These are phyloP conservation scores for Schwanniomyces occidentalis DNA, from an alignment of 805 yeast genomes.

Conservation along the genomic window DNA sequence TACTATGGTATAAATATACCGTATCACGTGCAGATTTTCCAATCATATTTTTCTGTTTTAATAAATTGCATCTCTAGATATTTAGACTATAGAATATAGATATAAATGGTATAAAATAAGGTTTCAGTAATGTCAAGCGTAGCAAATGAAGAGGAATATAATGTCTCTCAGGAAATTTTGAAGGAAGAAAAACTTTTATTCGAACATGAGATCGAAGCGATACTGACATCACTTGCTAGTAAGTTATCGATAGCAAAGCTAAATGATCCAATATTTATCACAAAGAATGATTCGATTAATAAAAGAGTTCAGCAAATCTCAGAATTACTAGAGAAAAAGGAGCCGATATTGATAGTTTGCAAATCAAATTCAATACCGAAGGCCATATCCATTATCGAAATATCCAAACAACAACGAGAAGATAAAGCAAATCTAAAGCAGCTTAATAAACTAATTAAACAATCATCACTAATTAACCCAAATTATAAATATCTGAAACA, in stretches of 20 bases:
- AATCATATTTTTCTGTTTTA: no score
- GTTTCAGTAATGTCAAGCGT: no score
- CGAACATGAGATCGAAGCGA: no score
- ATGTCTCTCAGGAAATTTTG: no score
- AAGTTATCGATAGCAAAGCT: neutral
- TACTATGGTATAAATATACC: no score
- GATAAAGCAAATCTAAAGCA: conserved; percentile 8
- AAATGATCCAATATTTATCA: conserved; percentile 6
- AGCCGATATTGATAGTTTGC: conserved; percentile 10
- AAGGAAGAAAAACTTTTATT: no score
- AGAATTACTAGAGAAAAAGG: conserved; percentile 3
- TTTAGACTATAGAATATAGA: no score
- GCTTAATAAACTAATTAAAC: conserved; percentile 14
- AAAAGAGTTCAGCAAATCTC: conserved; percentile 11
- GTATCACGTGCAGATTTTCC: no score
- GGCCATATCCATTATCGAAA: conserved; percentile 16
- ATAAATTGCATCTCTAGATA: no score
- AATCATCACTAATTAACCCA: neutral
- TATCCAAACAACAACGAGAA: conserved; percentile 12
- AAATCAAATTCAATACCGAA: conserved; percentile 15
- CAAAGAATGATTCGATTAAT: conserved; percentile 21
- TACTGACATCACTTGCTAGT: neutral
- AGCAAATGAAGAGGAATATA: no score
- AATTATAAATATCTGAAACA: neutral
- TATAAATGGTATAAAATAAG: no score